Percentiles rank a stretch among this genome's conserved stretches.
Conservation (phyloP, 192 early-diverging fungal genomes). For the Helicostylum pulchrum region DNA sequence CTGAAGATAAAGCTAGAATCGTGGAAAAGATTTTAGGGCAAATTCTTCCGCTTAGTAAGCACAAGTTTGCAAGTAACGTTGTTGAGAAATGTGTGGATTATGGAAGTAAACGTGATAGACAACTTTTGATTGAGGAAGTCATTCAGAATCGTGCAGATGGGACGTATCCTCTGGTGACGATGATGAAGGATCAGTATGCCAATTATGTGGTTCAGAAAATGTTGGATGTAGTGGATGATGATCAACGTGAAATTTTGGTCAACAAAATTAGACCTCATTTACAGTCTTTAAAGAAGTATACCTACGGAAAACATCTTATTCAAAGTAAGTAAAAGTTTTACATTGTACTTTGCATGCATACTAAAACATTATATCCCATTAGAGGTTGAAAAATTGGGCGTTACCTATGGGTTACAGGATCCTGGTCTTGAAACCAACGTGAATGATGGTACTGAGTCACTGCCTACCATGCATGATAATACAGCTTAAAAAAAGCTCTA, state of each 20-base stretch:
- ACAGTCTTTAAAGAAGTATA: constrained; percentile 88
- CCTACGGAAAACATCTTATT: constrained; percentile 96
- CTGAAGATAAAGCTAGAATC: constrained; percentile 80
- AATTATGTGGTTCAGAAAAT: constrained; percentile 99
- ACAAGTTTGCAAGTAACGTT: constrained; percentile 99
- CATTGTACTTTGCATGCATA: no score
- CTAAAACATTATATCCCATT: no score
- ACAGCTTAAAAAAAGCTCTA: no score
- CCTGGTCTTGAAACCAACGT: no score
- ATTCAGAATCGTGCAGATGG: constrained; percentile 78
- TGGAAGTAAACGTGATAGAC: constrained; percentile 81
- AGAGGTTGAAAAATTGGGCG: no score
- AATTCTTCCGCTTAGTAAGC: constrained; percentile 88
- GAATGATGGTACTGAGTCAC: no score
- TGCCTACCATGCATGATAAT: no score
- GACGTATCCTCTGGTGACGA: constrained; percentile 76
- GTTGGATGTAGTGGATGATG: constrained; percentile 92
- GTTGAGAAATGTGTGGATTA: constrained; percentile 97
- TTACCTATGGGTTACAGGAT: no score
- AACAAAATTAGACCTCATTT: constrained; percentile 89
- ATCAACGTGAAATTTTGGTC: constrained; percentile 83
- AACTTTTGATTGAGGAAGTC: constrained; percentile 91
- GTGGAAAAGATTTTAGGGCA: constrained; percentile 87
- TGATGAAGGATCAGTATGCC: constrained; percentile 99
- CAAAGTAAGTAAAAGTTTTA: constrained; percentile 39